Evolutionary conservation across 371 early-diverging fungal genomes (phyloP), one percentile per base, ranked within the genome.

Genomic region (Mortierella sp.): DNA sequence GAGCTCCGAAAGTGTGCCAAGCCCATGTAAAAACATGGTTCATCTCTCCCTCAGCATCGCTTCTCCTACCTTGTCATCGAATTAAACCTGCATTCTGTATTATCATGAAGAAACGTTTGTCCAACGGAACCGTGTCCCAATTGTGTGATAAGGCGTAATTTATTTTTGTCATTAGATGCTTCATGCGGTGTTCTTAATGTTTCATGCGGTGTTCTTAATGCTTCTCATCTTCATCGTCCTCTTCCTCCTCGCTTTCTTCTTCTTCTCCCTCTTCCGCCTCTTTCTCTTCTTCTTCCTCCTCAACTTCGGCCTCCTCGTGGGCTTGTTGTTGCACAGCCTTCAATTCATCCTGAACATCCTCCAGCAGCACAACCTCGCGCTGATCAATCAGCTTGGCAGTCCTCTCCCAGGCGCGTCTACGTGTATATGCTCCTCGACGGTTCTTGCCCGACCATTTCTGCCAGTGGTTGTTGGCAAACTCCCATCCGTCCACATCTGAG

Each of bases 1-100:
- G 98, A 98, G 82, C 92, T 91, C 77, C 91, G 98, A 73, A 98
- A 98, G 90, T 98, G 98, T 81, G 98, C 98, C 34, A 98, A 98
- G 88, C 96, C 98, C 34, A 85, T 90, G 81, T 92, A 88, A 81
- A 75, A 11, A 13, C 16, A 16, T 24, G 26, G 14, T 5, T 59
- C 34, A 57, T 51, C 26, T 77, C 10, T 1, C 28, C 26, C 28
- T 50, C 24, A 70, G 16, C 34, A n/a, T 43, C 55, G 40, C 53
- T 34, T 61, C 59, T 21, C 37, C 31, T 24, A 34, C 34, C 21
- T 13, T 64, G 34, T 19, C 19, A 61, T 64, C 24, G 19, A 31
- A 61, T 16, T 61, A 61, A 61, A 61, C 3, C 72, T 48, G 72
- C 72, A 72, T 46, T 34, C 5, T 72, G 53, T 51, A 72, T 21